These are phyloP conservation scores for Xylaria sp. DNA, from an alignment of 2,329 filamentous ascomycete species.

Conservation along the genomic window DNA sequence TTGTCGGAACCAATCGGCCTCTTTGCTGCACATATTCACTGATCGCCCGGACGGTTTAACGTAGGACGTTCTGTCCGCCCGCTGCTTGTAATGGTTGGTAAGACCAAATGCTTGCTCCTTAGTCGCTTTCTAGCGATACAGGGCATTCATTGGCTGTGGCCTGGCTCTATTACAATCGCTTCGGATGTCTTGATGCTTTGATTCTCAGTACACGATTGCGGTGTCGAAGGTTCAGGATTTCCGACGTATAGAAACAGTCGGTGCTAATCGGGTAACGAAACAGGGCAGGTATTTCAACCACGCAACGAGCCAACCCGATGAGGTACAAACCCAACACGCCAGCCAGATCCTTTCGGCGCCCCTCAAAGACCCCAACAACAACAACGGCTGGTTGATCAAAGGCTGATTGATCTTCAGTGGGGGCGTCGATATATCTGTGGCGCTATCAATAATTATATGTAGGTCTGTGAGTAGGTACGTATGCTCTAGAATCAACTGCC, in stretches of 20 bases:
- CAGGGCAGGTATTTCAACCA: too few species aligned
- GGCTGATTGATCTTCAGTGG: neutral
- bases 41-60: constrained; percentile 1
- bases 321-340: too few species aligned
- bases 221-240: too few species aligned
- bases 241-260: too few species aligned
- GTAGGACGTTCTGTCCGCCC: neutral
- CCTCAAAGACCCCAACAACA: neutral
- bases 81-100: neutral
- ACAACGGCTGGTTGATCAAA: neutral
- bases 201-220: too few species aligned
- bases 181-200: too few species aligned
- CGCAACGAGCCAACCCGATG: too few species aligned
- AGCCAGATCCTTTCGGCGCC: neutral
- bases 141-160: neutral
- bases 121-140: neutral
- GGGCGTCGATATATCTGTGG: neutral
- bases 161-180: neutral
- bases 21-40: constrained; percentile 9
- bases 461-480: too few species aligned
- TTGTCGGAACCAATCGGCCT: constrained; percentile 5
- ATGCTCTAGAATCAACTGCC: neutral
- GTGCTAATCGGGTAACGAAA: too few species aligned
- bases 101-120: neutral
- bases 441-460: neutral